Conservation (phyloP, 2,329 filamentous ascomycete genomes). For the Nigrograna mackinnonii region DNA sequence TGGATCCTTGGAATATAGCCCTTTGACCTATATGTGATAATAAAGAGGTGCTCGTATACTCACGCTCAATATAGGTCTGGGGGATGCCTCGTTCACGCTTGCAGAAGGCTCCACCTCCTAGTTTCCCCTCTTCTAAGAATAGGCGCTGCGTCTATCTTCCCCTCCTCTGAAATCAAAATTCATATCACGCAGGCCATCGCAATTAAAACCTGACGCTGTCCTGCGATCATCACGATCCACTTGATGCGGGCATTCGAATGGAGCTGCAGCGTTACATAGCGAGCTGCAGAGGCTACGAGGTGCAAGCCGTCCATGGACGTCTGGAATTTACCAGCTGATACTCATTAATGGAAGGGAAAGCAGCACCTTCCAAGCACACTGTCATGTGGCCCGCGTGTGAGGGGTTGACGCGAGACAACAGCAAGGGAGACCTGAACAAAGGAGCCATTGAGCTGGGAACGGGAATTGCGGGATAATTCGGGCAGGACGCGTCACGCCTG, state of each 20-base stretch:
- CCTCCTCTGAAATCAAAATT: constrained; percentile 17
- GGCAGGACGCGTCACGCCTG: constrained; percentile 28
- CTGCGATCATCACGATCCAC: constrained; percentile 7
- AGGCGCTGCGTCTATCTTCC: constrained; percentile 12
- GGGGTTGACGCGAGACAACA: constrained; percentile 8
- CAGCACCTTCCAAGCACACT: constrained; percentile 1
- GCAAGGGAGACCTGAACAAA: constrained; percentile 17
- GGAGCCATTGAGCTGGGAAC: constrained; percentile 20
- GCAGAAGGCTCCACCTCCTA: constrained; percentile 1
- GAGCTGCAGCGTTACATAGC: constrained; percentile 21
- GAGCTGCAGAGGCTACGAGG: constrained; percentile 5
- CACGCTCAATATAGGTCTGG: constrained; percentile 16
- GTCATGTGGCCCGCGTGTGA: constrained; percentile 8
- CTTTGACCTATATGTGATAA: constrained; percentile 27
- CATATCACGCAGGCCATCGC: constrained; percentile 10
- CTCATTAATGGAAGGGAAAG: too few species aligned
- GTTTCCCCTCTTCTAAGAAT: constrained; percentile 22
- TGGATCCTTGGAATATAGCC: constrained; percentile 12
- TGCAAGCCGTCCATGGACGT: too few species aligned
- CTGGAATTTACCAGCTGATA: too few species aligned
- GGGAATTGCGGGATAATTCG: constrained; percentile 30
- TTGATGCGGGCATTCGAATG: constrained; percentile 22
- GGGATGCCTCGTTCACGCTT: not conserved
- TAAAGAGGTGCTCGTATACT: constrained; percentile 12
- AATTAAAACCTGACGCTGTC: constrained; percentile 17